Base-by-base conservation (phyloP, 2,329 filamentous ascomycete genomes). In the Aureobasidium sp. region DNA sequence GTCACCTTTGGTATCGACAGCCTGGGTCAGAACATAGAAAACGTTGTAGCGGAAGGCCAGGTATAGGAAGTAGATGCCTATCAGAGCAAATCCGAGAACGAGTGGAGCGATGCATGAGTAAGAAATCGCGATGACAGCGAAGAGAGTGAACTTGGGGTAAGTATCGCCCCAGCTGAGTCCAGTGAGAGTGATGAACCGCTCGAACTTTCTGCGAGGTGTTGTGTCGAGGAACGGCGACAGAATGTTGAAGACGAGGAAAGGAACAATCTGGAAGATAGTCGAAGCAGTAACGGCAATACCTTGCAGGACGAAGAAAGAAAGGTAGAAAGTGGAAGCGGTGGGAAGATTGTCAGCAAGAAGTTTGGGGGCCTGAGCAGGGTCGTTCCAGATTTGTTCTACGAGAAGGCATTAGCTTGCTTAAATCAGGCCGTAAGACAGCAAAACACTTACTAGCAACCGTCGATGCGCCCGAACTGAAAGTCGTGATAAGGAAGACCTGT, bases 1-100 rank as follows among this genome's bases (percentile, higher is more conserved):
- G 3, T 68, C 68, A 9, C 77, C 77, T 59, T 74, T 72, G 41
- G 77, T 79, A 57, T 78, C 76, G 29, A 78, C 70, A 42, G 72
- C 66, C 44, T 73, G 75, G 53, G 75, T 74, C 61, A 77, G 74
- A 3, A 76, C 75, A 67, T 77, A 79, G n/a, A 79, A 72, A 54
- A 78, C 73, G 65, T 78, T 79, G 72, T 79, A 79, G 27, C 76
- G 72, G 70, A 75, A 79, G 13, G 74, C 77, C 36, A 78, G 62
- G 67, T 78, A 79, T 36, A 79, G 68, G n/a, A 79, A 71, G 21
- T 63, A 64, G 61, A 79, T 72, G 30, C 76, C 75, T 6, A 79
- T 66, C 8, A 71, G 70, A 5, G 75, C 72, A 64, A 79, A 79
- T 36, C 75, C 74, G 1, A 79, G 68, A 11, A 79, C 72, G 0